Base-by-base conservation (phyloP, 2,329 filamentous ascomycete genomes). In the Nannizziopsis arthrosporioides region DNA sequence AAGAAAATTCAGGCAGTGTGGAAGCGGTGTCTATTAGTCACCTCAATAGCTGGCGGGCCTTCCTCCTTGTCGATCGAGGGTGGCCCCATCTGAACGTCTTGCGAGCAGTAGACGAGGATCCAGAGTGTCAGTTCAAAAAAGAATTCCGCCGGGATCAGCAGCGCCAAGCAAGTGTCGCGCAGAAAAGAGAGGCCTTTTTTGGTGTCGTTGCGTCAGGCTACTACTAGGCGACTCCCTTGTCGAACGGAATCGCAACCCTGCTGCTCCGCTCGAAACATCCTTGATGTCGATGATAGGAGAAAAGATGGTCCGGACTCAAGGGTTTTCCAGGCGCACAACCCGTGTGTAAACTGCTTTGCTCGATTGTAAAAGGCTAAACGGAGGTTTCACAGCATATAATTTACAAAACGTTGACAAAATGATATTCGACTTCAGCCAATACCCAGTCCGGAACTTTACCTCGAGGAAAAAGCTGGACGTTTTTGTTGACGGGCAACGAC, bases 91-190 rank as follows among this genome's bases (percentile, higher is more conserved):
- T 27, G 22, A 27, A 27, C 4, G 22, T n/a, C n/a, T n/a, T n/a
- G 22, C 22, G 3, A 27, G 22, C 22, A 27, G 4, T 7, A 27
- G 22, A 27, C 22, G 22, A 7, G 7, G 22, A 27, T 7, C 22
- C 22, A 27, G 22, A 7, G 22, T n/a, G 22, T 27, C 4, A 27
- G 22, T 27, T 27, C 34, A 19, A 38, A 30, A 45, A 45, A 38
- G 30, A 8, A 18, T n/a, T 30, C 42, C 43, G 43, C 18, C 18
- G 38, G 35, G 43, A 45, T 45, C 43, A 45, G 31, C 43, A 39
- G 31, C 11, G 43, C 43, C 35, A 45, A 45, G 43, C 37, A 19
- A 45, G 43, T 45, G 34, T 38, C 43, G 37, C 38, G 43, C 43
- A 45, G 34, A 31, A 45, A 18, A 27, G 7, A 8, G 34, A 37